A percentile compares a stretch with the other conserved stretches of the same genome.
These are phyloP conservation scores for Candida labiduridarum DNA, from an alignment of 1,139 yeast species.

Conservation along the genomic window DNA sequence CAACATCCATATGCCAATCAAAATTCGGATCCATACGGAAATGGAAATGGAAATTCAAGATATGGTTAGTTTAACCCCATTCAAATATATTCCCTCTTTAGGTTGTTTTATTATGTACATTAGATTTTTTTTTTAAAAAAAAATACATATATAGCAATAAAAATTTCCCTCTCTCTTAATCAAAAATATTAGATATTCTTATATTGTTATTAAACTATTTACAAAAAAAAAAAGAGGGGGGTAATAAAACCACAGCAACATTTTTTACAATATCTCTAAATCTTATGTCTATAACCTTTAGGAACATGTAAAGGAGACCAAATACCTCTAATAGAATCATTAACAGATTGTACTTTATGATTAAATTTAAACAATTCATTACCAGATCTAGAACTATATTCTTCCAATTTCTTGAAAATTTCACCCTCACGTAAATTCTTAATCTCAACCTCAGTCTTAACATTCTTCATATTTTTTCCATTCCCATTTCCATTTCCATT, in stretches of 20 bases:
- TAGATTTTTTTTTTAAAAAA: not conserved
- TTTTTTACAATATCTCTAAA: conserved; percentile 40
- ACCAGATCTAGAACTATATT: conserved; percentile 46
- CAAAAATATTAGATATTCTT: no score
- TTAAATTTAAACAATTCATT: conserved; percentile 45
- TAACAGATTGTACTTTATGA: conserved; percentile 76
- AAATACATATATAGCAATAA: not conserved
- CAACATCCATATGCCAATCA: conserved; percentile 9
- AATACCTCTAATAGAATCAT: conserved; percentile 89
- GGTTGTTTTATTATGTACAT: conserved; percentile 1
- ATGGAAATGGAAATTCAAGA: conserved; percentile 13
- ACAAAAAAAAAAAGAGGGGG: conserved; percentile 1
- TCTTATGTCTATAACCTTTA: conserved; percentile 66
- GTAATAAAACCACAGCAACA: no score
- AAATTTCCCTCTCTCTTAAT: no score
- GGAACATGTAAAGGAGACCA: conserved; percentile 96
- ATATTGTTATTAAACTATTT: no score
- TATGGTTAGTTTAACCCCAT: conserved; percentile 7
- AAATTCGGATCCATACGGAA: conserved; percentile 11
- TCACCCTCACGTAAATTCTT: conserved; percentile 62
- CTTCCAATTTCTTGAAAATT: conserved; percentile 61
- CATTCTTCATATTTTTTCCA: not conserved
- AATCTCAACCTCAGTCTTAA: conserved; percentile 46
- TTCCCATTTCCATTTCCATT: not conserved
- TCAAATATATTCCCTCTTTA: not conserved